phyloP scores from a whole-genome alignment of 164 flowering plant genomes.

The Amborella trichopoda region DNA sequence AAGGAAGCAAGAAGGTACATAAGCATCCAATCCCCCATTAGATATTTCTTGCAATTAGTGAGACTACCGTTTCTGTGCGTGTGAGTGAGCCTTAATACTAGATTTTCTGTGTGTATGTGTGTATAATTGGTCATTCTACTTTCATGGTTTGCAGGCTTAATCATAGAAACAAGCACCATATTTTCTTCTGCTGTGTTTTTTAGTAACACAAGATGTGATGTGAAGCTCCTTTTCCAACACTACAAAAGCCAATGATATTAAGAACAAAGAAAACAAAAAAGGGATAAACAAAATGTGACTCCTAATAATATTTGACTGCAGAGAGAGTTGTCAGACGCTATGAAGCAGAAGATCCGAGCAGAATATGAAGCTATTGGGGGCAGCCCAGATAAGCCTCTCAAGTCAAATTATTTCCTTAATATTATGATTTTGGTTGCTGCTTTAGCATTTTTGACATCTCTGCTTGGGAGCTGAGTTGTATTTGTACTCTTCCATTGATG shows the following conservation, averaged over 20 bases:
- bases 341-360: slow-evolving; percentile 91
- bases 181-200: slow-evolving; percentile 38
- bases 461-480: slow-evolving; percentile 50
- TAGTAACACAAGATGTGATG: slow-evolving; percentile 49
- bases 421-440: slow-evolving; percentile 69
- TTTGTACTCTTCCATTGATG: too few species aligned
- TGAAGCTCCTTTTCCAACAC: slow-evolving; percentile 20
- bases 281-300: slow-evolving; percentile 28
- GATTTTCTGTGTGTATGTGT: too few species aligned
- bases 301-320: slow-evolving; percentile 71
- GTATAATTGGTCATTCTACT: slow-evolving; percentile 15
- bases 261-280: slow-evolving; percentile 10
- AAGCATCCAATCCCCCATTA: too few species aligned
- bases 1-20: slow-evolving; percentile 43
- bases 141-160: slow-evolving; percentile 75
- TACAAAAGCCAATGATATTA: background rate
- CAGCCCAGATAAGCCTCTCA: slow-evolving; percentile 88
- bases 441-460: slow-evolving; percentile 67
- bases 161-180: slow-evolving; percentile 27
- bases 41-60: too few species aligned
- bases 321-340: slow-evolving; percentile 81
- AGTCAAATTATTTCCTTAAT: slow-evolving; percentile 81
- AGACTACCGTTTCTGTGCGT: too few species aligned
- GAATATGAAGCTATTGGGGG: slow-evolving; percentile 86
- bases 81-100: too few species aligned